These are phyloP conservation scores for Aspergillus calidoustus DNA, from an alignment of 2,329 filamentous ascomycete genomes.

Conservation along the genomic window DNA sequence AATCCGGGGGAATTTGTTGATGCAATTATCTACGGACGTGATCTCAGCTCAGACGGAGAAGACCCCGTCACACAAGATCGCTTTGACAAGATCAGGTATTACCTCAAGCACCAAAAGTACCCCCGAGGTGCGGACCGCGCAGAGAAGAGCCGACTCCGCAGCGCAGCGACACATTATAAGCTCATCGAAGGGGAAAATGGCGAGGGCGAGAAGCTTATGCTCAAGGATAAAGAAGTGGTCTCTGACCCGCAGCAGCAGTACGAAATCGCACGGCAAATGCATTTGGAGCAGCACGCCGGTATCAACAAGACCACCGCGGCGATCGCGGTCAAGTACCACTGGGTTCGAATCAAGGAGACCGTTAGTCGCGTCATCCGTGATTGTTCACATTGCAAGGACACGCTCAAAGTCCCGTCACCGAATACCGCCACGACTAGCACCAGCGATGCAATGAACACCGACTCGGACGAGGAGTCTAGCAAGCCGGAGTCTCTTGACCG, in stretches of 20 bases:
- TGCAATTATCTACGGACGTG: constrained; percentile 76
- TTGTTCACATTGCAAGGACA: constrained; percentile 86
- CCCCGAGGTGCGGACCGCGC: constrained; percentile 90
- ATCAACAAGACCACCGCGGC: constrained; percentile 98
- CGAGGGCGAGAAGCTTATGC: constrained; percentile 76
- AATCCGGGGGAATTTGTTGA: constrained; percentile 71
- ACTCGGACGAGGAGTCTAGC: constrained; percentile 17
- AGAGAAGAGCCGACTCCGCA: constrained; percentile 92
- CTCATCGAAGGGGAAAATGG: constrained; percentile 60
- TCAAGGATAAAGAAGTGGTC: constrained; percentile 97
- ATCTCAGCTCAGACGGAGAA: constrained; percentile 67
- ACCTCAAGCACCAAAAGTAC: constrained; percentile 92
- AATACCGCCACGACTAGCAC: constrained; percentile 29
- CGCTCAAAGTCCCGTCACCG: constrained; percentile 60
- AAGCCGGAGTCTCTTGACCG: constrained; percentile 6
- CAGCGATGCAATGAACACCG: neutral
- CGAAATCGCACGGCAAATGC: constrained; percentile 79
- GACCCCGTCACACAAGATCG: constrained; percentile 91
- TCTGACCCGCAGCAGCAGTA: constrained; percentile 88
- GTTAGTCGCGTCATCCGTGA: constrained; percentile 93
- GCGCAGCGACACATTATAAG: constrained; percentile 94
- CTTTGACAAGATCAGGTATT: constrained; percentile 98
- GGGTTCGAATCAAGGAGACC: constrained; percentile 97
- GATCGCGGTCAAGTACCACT: constrained; percentile 93
- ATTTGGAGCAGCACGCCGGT: constrained; percentile 78